Evolutionary conservation across 2,329 filamentous ascomycete genomes (phyloP), one percentile per base, ranked within the genome.

Genomic region (Fusarium sororula): DNA sequence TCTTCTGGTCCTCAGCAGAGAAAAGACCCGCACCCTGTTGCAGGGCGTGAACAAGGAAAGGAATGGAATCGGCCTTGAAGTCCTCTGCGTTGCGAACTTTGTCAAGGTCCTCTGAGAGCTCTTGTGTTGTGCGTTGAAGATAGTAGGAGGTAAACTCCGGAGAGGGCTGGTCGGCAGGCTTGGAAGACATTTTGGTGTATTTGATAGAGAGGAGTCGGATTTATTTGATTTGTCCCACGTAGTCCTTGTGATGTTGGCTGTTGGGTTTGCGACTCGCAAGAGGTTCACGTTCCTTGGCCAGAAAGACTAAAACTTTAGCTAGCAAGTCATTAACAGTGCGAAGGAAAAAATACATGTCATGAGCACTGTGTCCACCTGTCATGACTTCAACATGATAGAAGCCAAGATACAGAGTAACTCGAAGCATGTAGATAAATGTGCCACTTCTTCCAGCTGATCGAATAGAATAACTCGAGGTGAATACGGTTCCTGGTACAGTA

Each of bases 51-150:
- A 95, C 87, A 47, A 95, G 86, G 78, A 94, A 87, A 10, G 87
- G 85, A 37, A 94, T 86, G 7, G 89, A 88, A 58, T 90, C 90
- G 66, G 85, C 84, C 79, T 90, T 91, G 83, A 94, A 95, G 82
- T 95, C 93, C 75, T 90, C 89, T 15, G 93, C 91, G 13, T 77
- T 81, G 73, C 93, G 89, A 70, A 94, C 85, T 80, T 90, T 90
- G 83, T 94, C 90, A 42, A 95, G 86, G 79, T 95, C 93, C 74
- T 94, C 91, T 18, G 91, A 90, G 63, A 95, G 90, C 80, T 95
- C 93, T 57, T 86, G 84, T 1, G 93, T 93, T 11, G 90, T 85
- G 67, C 89, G 90, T 76, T 92, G 90, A 53, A 95, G 87, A 80
- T 94, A 94, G 80, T 90, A 92, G 15, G 90, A 84, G 14, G 87